Percentiles rank a stretch among this genome's conserved stretches.
These are phyloP conservation scores for Myxozyma vanderwaltii DNA, from an alignment of 805 yeast genomes.

Conservation along the genomic window DNA sequence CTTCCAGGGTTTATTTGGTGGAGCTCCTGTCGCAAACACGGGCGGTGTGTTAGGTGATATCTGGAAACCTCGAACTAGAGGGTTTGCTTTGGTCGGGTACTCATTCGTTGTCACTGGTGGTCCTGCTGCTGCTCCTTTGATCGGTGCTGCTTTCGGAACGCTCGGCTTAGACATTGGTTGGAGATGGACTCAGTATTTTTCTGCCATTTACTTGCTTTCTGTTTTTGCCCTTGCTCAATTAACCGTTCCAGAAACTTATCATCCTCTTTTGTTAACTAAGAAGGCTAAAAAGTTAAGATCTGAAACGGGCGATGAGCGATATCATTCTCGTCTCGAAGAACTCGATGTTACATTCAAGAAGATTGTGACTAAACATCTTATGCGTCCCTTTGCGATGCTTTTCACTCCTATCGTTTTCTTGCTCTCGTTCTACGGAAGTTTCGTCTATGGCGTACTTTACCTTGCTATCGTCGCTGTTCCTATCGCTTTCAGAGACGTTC, in stretches of 20 bases:
- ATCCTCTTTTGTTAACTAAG: constrained; percentile 54
- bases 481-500: constrained; percentile 40
- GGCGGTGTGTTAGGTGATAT: constrained; percentile 65
- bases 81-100: constrained; percentile 55
- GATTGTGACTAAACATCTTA: constrained; percentile 67
- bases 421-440: constrained; percentile 48
- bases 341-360: constrained; percentile 70
- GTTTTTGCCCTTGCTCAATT: constrained; percentile 45
- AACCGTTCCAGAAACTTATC: constrained; percentile 44
- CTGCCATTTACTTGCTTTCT: constrained; percentile 48
- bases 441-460: constrained; percentile 51
- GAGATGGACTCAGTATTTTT: constrained; percentile 61
- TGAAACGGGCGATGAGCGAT: constrained; percentile 77
- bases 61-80: constrained; percentile 55
- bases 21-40: constrained; percentile 60
- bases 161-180: constrained; percentile 50
- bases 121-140: constrained; percentile 51
- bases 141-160: constrained; percentile 54
- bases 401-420: constrained; percentile 52
- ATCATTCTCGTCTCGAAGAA: constrained; percentile 92
- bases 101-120: constrained; percentile 52
- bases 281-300: constrained; percentile 70
- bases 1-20: constrained; percentile 61
- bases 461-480: constrained; percentile 48
- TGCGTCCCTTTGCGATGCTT: constrained; percentile 78